These are phyloP conservation scores for Myriosclerotinia scirpicola DNA, from an alignment of 2,329 filamentous ascomycete species.

Conservation along the genomic window DNA sequence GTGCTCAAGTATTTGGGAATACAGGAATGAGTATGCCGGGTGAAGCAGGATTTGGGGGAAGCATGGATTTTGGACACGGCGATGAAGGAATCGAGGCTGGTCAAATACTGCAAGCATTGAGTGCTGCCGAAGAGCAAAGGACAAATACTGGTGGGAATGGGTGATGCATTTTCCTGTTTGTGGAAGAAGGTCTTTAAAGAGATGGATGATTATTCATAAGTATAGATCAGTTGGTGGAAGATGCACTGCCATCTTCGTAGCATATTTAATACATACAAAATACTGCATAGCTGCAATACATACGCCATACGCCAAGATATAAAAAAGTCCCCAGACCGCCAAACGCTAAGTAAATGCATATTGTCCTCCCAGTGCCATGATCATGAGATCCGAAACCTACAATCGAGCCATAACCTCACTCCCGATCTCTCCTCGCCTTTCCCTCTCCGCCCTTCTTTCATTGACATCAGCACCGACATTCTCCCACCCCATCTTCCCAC, in stretches of 20 bases:
- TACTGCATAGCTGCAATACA: not conserved
- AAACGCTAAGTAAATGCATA: constrained; percentile 5
- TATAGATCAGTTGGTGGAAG: not conserved
- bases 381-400: not conserved
- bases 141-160: constrained; percentile 11
- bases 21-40: constrained; percentile 22
- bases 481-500: constrained; percentile 17
- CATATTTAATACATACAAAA: not conserved
- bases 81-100: constrained; percentile 39
- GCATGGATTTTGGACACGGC: constrained; percentile 30
- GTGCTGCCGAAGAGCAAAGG: constrained; percentile 35
- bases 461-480: not conserved
- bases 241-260: not conserved
- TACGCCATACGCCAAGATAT: not conserved
- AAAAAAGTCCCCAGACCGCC: not conserved
- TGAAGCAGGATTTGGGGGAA: constrained; percentile 18
- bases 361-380: not conserved
- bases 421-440: not conserved
- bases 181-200: not conserved
- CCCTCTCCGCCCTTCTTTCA: constrained; percentile 2
- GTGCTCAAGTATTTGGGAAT: constrained; percentile 27
- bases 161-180: not conserved
- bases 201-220: not conserved
- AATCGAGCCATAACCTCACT: constrained; percentile 17
- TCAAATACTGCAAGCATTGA: constrained; percentile 39